These are phyloP conservation scores for Talaromyces albobiverticillius DNA, from an alignment of 2,329 filamentous ascomycete genomes.

Conservation along the genomic window DNA sequence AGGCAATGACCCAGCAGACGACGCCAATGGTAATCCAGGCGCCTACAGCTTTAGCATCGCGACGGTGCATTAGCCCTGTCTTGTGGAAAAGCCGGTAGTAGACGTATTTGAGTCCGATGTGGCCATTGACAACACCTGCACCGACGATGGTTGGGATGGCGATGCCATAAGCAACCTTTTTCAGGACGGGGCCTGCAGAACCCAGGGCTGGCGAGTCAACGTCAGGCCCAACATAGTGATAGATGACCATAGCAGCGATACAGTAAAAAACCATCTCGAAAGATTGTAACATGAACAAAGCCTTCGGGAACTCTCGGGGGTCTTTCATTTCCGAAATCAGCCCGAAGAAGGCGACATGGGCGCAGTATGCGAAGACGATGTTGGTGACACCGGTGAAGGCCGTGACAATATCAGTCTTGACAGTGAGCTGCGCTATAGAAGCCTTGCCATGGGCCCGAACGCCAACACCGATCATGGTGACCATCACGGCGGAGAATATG, in stretches of 20 bases:
- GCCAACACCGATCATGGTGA: conserved; percentile 66
- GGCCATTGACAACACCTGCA: conserved; percentile 67
- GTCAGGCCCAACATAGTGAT: conserved; percentile 60
- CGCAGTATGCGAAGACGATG: conserved; percentile 67
- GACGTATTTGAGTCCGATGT: conserved; percentile 64
- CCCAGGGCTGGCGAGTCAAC: conserved; percentile 66
- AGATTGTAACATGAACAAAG: conserved; percentile 59
- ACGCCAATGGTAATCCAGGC: conserved; percentile 60
- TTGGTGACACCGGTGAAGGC: conserved; percentile 64
- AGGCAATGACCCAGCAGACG: conserved; percentile 58
- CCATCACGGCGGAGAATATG: conserved; percentile 62
- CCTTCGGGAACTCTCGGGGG: conserved; percentile 59
- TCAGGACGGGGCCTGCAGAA: conserved; percentile 55
- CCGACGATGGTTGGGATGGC: conserved; percentile 69
- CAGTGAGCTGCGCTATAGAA: conserved; percentile 33
- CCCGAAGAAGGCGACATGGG: conserved; percentile 65
- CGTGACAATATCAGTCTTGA: conserved; percentile 32
- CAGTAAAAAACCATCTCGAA: conserved; percentile 62
- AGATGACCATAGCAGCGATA: conserved; percentile 65
- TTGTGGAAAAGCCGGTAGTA: conserved; percentile 62
- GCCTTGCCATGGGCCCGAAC: conserved; percentile 33
- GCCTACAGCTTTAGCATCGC: conserved; percentile 49
- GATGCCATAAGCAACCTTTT: conserved; percentile 65
- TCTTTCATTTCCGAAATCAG: conserved; percentile 64
- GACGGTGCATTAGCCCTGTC: conserved; percentile 52